These are phyloP conservation scores for Ophiosphaerella herpotricha DNA, from an alignment of 2,329 filamentous ascomycete genomes.

Conservation along the genomic window DNA sequence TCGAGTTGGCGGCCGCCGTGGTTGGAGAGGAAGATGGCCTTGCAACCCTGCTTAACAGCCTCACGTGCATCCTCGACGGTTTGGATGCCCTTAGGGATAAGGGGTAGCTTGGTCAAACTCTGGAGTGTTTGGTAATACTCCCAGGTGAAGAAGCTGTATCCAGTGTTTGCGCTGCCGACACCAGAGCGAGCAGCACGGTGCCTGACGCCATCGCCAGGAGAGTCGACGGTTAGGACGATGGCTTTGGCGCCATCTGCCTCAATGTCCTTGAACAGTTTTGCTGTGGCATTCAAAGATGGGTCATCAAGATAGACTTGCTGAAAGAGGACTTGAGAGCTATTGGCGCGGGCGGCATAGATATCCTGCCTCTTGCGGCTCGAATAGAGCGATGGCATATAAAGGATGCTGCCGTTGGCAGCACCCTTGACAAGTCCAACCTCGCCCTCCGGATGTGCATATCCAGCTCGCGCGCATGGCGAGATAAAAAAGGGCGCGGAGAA, in stretches of 20 bases:
- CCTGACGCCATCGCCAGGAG: slow-evolving; percentile 45
- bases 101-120: slow-evolving; percentile 45
- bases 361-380: slow-evolving; percentile 40
- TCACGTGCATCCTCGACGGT: slow-evolving; percentile 47
- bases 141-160: slow-evolving; percentile 40
- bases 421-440: slow-evolving; percentile 58
- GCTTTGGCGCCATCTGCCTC: slow-evolving; percentile 46
- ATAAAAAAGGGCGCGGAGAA: slow-evolving; percentile 63
- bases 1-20: slow-evolving; percentile 49
- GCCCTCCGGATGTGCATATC: slow-evolving; percentile 52
- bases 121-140: slow-evolving; percentile 41
- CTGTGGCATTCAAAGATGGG: slow-evolving; percentile 15
- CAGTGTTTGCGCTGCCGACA: slow-evolving; percentile 36
- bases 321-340: slow-evolving; percentile 44
- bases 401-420: slow-evolving; percentile 54
- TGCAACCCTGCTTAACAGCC: slow-evolving; percentile 42
- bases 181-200: slow-evolving; percentile 42
- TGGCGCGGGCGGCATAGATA: slow-evolving; percentile 34
- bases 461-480: slow-evolving; percentile 48
- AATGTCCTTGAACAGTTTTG: slow-evolving; percentile 36
- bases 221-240: slow-evolving; percentile 50
- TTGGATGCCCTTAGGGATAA: slow-evolving; percentile 49
- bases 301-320: slow-evolving; percentile 47
- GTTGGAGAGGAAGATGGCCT: slow-evolving; percentile 49
- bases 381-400: slow-evolving; percentile 54